A percentile compares a stretch with the other conserved stretches of the same genome.
Conservation (phyloP, 2,329 filamentous ascomycete genomes). For the Phaeosphaeriaceae sp. region DNA sequence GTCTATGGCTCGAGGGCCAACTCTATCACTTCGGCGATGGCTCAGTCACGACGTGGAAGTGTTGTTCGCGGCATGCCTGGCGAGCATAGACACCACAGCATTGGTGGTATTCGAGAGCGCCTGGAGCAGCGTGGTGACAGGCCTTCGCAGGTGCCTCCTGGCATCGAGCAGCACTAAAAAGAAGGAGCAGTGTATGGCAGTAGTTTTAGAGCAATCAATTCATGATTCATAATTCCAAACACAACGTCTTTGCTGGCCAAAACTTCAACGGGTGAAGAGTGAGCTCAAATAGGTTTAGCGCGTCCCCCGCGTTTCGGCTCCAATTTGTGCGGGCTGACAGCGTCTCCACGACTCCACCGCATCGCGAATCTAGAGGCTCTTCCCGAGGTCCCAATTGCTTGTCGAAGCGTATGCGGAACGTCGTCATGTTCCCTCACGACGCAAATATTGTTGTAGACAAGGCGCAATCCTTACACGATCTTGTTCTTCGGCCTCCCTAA, state of each 20-base stretch:
- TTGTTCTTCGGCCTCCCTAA: conserved; percentile 8
- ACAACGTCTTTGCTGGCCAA: too few species aligned
- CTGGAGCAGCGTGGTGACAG: conserved; percentile 15
- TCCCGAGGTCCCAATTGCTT: conserved; percentile 13
- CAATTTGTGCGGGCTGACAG: conserved; percentile 15
- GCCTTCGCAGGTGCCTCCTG: background rate
- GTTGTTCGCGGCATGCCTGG: conserved; percentile 30
- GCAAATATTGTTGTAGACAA: background rate
- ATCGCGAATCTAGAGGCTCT: background rate
- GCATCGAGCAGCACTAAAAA: conserved; percentile 5
- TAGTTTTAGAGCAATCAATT: background rate
- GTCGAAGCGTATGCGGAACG: background rate
- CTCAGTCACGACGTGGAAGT: conserved; percentile 36
- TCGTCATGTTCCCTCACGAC: background rate
- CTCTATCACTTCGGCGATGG: conserved; percentile 27
- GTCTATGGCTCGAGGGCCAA: conserved; percentile 41
- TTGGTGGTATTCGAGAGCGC: conserved; percentile 9
- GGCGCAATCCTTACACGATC: background rate
- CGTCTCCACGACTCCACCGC: conserved; percentile 23
- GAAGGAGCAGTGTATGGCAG: background rate
- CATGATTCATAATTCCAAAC: too few species aligned
- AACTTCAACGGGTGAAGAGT: too few species aligned
- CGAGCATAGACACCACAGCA: conserved; percentile 15
- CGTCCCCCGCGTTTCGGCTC: conserved; percentile 19
- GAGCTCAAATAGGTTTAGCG: too few species aligned